Conservation (phyloP, 2,329 filamentous ascomycete species). For the Colletotrichum plurivorum region DNA sequence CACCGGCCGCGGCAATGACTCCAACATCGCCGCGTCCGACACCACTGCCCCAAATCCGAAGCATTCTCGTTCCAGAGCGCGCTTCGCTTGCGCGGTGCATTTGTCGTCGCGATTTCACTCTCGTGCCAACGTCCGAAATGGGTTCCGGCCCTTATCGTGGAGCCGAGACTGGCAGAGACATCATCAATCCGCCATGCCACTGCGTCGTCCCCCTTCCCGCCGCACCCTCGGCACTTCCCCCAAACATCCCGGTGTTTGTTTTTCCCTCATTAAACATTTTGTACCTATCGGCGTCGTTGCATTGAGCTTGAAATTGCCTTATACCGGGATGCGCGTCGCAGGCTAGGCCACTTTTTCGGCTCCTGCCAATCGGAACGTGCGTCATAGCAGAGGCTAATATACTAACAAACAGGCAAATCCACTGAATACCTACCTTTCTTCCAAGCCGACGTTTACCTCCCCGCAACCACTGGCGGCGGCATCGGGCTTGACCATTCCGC, state of each 20-base stretch:
- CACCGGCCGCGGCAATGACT: conserved; percentile 17
- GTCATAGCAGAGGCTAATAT: conserved; percentile 62
- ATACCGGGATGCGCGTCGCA: conserved; percentile 51
- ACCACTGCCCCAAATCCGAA: neutral
- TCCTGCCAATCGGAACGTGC: conserved; percentile 46
- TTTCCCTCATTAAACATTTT: conserved; percentile 37
- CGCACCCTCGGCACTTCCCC: neutral
- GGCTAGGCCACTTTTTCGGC: conserved; percentile 40
- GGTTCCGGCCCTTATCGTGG: neutral
- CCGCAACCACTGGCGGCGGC: conserved; percentile 92
- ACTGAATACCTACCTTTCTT: conserved; percentile 93
- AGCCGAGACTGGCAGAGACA: conserved; percentile 26
- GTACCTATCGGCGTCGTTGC: conserved; percentile 43
- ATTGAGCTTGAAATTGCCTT: conserved; percentile 52
- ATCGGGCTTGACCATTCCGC: conserved; percentile 94
- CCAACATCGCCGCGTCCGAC: conserved; percentile 12
- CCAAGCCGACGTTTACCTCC: conserved; percentile 92
- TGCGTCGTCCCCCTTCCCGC: neutral
- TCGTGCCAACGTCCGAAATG: conserved; percentile 33
- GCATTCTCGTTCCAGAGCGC: conserved; percentile 10
- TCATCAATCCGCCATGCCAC: conserved; percentile 13
- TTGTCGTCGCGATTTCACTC: conserved; percentile 3
- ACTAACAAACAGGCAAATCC: conserved; percentile 82
- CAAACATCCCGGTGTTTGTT: conserved; percentile 33
- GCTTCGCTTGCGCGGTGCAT: neutral